These are phyloP conservation scores for Besnoitia besnoiti DNA, from an alignment of 169 alveolate species.

Conservation along the genomic window DNA sequence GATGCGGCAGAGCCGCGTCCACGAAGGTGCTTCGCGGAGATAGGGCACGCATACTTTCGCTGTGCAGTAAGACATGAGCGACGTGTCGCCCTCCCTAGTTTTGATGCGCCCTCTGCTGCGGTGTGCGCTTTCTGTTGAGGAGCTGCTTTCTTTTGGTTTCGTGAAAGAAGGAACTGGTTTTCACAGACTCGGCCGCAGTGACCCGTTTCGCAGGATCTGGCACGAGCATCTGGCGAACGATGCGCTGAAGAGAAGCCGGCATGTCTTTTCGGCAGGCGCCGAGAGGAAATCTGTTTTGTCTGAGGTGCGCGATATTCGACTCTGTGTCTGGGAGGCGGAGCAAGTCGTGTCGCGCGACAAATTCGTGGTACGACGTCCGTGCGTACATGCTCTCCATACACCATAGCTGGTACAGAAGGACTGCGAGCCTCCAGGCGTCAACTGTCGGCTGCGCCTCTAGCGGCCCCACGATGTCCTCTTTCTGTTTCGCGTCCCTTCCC, in stretches of 20 bases:
- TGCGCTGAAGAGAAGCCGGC: not conserved
- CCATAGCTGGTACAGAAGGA: not conserved
- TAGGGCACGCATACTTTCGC: too few species aligned
- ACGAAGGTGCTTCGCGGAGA: too few species aligned
- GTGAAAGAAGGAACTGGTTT: not conserved
- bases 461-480: not conserved
- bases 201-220: not conserved
- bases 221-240: not conserved
- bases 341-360: not conserved
- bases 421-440: not conserved
- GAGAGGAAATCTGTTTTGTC: not conserved
- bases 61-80: too few species aligned
- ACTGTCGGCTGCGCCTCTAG: not conserved
- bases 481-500: not conserved
- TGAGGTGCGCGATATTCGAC: not conserved
- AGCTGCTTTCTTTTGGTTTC: not conserved
- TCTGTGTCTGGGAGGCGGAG: not conserved
- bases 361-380: not conserved
- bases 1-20: too few species aligned
- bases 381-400: not conserved
- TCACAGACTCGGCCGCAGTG: constrained; percentile 7
- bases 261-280: not conserved
- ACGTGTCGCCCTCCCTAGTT: too few species aligned
- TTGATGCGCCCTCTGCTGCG: too few species aligned
- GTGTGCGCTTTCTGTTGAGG: not conserved